phyloP scores from a whole-genome alignment of 345 rosid species.

The Nasturtium officinale region DNA sequence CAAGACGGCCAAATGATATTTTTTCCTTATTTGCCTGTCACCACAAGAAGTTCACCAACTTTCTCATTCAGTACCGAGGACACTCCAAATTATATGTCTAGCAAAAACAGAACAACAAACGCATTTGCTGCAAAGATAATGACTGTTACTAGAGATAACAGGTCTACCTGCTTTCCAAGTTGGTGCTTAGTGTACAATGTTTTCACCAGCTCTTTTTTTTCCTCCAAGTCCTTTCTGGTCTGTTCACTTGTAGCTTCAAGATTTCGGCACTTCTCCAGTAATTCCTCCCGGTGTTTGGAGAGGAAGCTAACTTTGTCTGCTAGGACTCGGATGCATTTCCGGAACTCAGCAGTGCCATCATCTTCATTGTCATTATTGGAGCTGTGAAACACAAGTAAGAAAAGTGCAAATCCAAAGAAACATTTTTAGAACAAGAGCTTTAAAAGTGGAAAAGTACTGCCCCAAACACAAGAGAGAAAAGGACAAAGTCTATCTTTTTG shows the following conservation, averaged over 20 bases:
- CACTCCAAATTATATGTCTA: not conserved
- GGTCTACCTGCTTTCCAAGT: conserved; percentile 88
- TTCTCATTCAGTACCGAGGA: conserved; percentile 6
- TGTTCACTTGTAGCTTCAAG: conserved; percentile 72
- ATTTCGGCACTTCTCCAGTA: conserved; percentile 69
- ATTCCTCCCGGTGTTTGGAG: conserved; percentile 71
- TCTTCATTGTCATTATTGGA: conserved; percentile 72
- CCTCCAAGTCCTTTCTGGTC: conserved; percentile 78
- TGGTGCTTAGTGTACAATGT: conserved; percentile 84
- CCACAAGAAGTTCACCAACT: conserved; percentile 22
- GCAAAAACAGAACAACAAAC: conserved; percentile 1
- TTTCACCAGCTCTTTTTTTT: conserved; percentile 75
- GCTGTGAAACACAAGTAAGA: conserved; percentile 51
- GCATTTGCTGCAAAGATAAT: conserved; percentile 15
- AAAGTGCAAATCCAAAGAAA: conserved; percentile 25
- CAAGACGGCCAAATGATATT: conserved; percentile 82
- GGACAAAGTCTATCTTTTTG: not conserved
- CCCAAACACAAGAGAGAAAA: not conserved
- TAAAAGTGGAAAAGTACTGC: not conserved
- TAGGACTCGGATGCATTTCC: conserved; percentile 70
- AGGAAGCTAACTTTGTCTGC: conserved; percentile 83
- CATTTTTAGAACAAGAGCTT: conserved; percentile 25
- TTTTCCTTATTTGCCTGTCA: conserved; percentile 87
- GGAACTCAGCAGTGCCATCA: conserved; percentile 70
- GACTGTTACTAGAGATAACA: conserved; percentile 5